phyloP scores from a whole-genome alignment of 2,329 filamentous ascomycete genomes.

The Atkinsonella hypoxylon region DNA sequence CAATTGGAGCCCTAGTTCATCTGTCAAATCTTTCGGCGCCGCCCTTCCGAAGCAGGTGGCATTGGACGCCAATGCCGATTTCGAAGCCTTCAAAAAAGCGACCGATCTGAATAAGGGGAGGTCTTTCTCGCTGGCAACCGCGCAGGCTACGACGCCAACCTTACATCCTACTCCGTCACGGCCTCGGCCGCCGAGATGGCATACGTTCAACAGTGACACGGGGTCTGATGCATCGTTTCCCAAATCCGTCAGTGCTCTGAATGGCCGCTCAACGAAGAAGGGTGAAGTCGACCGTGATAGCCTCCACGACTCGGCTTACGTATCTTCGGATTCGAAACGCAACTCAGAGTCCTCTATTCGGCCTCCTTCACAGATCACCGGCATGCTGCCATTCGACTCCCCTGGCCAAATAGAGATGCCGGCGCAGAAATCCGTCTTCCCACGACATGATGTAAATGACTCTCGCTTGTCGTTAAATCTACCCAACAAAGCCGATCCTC shows the following conservation, averaged over 20 bases:
- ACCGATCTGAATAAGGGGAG: slow-evolving; percentile 50
- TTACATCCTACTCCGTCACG: slow-evolving; percentile 21
- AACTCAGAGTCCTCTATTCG: slow-evolving; percentile 37
- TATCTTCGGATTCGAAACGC: slow-evolving; percentile 41
- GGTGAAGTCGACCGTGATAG: slow-evolving; percentile 36
- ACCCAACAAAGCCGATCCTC: slow-evolving; percentile 28
- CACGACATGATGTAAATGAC: slow-evolving; percentile 38
- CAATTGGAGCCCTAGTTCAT: slow-evolving; percentile 64
- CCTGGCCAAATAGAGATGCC: slow-evolving; percentile 19
- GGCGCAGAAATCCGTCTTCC: slow-evolving; percentile 18
- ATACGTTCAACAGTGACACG: slow-evolving; percentile 35
- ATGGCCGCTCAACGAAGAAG: slow-evolving; percentile 13
- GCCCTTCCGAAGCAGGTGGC: slow-evolving; percentile 58
- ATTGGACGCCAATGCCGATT: slow-evolving; percentile 68
- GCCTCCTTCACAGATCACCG: slow-evolving; percentile 23
- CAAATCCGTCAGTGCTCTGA: slow-evolving; percentile 13
- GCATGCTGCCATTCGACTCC: slow-evolving; percentile 31
- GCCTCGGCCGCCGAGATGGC: slow-evolving; percentile 33
- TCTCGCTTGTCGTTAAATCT: slow-evolving; percentile 42
- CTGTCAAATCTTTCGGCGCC: slow-evolving; percentile 57
- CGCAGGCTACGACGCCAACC: slow-evolving; percentile 30
- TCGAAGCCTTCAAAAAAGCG: slow-evolving; percentile 65
- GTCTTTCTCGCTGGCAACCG: slow-evolving; percentile 31
- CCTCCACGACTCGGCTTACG: slow-evolving; percentile 40
- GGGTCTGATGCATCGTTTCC: slow-evolving; percentile 22